Evolutionary conservation across 768 basidiomycete genomes (phyloP), one percentile per base, ranked within the genome.

Genomic region (Chalciporus chontae): DNA sequence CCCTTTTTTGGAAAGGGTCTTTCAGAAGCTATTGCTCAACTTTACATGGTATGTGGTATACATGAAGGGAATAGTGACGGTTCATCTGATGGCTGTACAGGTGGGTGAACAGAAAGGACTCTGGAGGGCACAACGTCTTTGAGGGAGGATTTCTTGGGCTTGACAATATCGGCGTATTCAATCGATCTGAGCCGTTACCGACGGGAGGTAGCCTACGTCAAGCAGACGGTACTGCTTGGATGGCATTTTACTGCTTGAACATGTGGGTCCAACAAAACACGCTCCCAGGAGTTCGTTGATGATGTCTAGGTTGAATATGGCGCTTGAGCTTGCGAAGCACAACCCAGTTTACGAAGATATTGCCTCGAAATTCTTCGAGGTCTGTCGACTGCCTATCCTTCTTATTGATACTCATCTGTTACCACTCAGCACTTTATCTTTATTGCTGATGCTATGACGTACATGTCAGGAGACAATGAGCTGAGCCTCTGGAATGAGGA

Each of bases 101-200:
- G 88, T 98, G 95, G 95, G 95, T 98, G 17, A 98, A 99, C 68
- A 85, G 95, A 48, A 99, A 99, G 70, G 96, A 99, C 60, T 78
- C 85, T 45, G 94, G 82, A 14, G 96, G 96, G 24, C 85, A 93
- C 69, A 94, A 94, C 63, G 91, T 99, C 41, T 99, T 99, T 60
- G 96, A 98, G 68, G 96, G 96, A 43, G 96, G 96, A 17, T 98
- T 99, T 76, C 78, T 99, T 34, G 96, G 96, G 26, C 74, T 99
- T 37, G 96, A 99, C 73, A 99, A 99, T 62, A 98, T 99, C 53
- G 94, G 94, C 11, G 83, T 91, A 6, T 99, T 99, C 76, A 99
- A 99, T 71, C 87, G 96, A 41, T 96, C 93, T 2, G 96, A 99
- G 68, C 90, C 93, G 23, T 71, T 99, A 21, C 96, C 96, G 7